Percentiles rank a stretch among this genome's conserved stretches.
Evolutionary conservation across 2,329 filamentous ascomycete species (phyloP).

Genomic region (Aspergillus ruber): DNA sequence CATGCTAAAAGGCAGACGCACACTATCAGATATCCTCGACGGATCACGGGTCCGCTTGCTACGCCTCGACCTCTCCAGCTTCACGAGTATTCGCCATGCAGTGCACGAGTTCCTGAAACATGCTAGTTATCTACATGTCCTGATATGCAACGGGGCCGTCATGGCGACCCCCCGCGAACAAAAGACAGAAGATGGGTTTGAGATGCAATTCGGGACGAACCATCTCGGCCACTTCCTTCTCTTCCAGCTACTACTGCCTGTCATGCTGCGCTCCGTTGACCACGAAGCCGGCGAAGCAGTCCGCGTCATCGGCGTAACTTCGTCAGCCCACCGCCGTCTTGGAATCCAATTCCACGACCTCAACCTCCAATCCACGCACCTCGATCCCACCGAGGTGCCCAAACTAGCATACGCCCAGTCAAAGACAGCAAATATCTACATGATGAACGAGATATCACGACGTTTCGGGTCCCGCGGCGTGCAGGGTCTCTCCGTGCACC

Average conservation of each 20-base stretch:
- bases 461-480: constrained; percentile 40
- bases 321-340: constrained; percentile 35
- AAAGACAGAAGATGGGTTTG: constrained; percentile 25
- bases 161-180: constrained; percentile 6
- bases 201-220: constrained; percentile 31
- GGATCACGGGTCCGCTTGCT: constrained; percentile 22
- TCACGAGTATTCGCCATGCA: constrained; percentile 23
- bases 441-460: constrained; percentile 46
- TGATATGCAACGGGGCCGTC: constrained; percentile 10
- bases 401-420: constrained; percentile 40
- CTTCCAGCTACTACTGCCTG: constrained; percentile 20
- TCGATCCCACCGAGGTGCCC: constrained; percentile 34
- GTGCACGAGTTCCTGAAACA: constrained; percentile 3
- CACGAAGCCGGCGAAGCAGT: constrained; percentile 34
- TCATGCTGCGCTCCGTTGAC: constrained; percentile 6
- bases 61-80: constrained; percentile 26
- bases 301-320: constrained; percentile 43
- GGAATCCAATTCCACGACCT: background rate
- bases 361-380: background rate
- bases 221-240: constrained; percentile 28
- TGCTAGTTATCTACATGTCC: constrained; percentile 6
- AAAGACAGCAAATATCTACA: constrained; percentile 48
- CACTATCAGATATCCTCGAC: constrained; percentile 17
- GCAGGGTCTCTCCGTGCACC: constrained; percentile 41
- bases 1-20: constrained; percentile 24